Evolutionary conservation across 495 filamentous ascomycete species (phyloP), one percentile per base, ranked within the genome.

Genomic region (Zalerion maritima): DNA sequence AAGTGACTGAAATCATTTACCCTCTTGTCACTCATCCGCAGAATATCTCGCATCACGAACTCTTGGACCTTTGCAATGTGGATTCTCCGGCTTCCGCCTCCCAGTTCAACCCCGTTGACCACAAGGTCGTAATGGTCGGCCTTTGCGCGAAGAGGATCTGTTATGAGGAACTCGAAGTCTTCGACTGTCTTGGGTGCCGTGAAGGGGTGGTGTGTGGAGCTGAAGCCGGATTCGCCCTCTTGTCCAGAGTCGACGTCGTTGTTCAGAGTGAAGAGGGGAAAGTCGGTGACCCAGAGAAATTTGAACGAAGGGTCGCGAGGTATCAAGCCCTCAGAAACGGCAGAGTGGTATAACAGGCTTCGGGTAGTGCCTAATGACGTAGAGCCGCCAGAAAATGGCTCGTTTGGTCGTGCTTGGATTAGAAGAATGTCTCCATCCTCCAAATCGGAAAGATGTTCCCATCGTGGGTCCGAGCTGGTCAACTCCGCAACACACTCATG

Each of bases 101-200:
- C 89, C 16, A 97, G 67, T 51, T 97, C 89, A 9, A 94, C 72
- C 10, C 89, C 89, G 46, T 97, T 97, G 34, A 96, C 69, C 8
- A 97, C 89, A 10, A 97, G 66, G 44, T 97, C 89, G 49, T 92
- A 97, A 49, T 91, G 81, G 46, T 92, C 85, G 1, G 70, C 86
- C 21, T 63, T 66, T 0, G 68, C 85, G 34, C 66, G 54, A 6
- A 78, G 60, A 2, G 89, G 91, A 30, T 83, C 62, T 4, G 69
- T 74, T 12, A 67, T 52, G 6, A 94, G 69, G 2, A 85, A 47
- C 24, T 81, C 74, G 16, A 92, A 69, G 44, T 96, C 91, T 8
- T 59, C 56, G 8, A 65, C 40, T 4, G 71, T 65, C 30, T 77
- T 71, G 0, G 91, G 89, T 0, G 91, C 79, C 3, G 89, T 97